phyloP scores from a whole-genome alignment of 1,284 basidiomycete species.

The Tilletia setariae region DNA sequence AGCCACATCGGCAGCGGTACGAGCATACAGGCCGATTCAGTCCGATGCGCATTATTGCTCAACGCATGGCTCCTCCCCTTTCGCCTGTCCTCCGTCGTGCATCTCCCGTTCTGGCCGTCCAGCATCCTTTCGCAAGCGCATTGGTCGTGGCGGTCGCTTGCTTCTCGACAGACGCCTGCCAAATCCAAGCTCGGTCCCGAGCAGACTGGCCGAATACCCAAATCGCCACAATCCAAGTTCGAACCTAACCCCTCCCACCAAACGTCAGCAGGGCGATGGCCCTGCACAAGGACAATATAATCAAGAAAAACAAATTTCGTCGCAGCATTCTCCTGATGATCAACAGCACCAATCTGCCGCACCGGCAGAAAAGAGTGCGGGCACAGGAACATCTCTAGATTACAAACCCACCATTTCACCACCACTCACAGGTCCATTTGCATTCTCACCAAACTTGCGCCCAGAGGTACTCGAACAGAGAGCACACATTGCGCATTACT shows the following conservation, averaged over 20 bases:
- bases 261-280: neutral
- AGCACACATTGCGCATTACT: conserved; percentile 21
- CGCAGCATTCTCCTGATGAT: conserved; percentile 9
- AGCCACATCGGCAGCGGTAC: conserved; percentile 35
- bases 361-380: conserved; percentile 14
- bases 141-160: conserved; percentile 51
- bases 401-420: neutral
- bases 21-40: conserved; percentile 49
- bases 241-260: neutral
- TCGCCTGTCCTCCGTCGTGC: conserved; percentile 23
- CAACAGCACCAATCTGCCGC: conserved; percentile 14
- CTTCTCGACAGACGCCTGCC: conserved; percentile 48
- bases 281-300: neutral
- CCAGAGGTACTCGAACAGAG: conserved; percentile 32
- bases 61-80: conserved; percentile 21
- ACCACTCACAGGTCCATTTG: conserved; percentile 37
- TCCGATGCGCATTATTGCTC: conserved; percentile 27
- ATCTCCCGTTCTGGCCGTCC: conserved; percentile 42
- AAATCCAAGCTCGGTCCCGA: conserved; percentile 46
- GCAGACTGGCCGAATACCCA: conserved; percentile 47
- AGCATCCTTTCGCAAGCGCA: conserved; percentile 49
- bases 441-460: conserved; percentile 39
- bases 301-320: conserved; percentile 5
- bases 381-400: neutral
- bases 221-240: neutral